Evolutionary conservation across 495 filamentous ascomycete species (phyloP).

Genomic region (Parathielavia appendiculata): DNA sequence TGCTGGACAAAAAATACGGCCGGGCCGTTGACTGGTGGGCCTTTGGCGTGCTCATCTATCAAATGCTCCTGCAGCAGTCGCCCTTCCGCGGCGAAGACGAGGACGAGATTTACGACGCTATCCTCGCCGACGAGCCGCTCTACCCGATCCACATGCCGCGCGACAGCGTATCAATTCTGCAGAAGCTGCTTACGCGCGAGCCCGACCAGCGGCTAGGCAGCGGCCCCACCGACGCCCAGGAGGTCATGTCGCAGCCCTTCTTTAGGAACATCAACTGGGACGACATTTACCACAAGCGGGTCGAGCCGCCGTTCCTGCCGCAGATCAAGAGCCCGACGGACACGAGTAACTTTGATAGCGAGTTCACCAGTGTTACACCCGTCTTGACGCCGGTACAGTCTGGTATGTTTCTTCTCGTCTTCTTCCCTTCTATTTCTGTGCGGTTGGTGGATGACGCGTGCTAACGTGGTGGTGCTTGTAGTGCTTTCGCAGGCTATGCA

Average conservation of each 20-base stretch:
- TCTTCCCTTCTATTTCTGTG: not conserved
- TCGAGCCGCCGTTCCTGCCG: conserved; percentile 83
- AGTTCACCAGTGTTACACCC: conserved; percentile 97
- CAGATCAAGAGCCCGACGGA: conserved; percentile 86
- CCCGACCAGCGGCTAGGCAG: conserved; percentile 88
- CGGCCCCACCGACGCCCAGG: conserved; percentile 95
- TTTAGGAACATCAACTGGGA: conserved; percentile 98
- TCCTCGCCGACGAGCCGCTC: conserved; percentile 93
- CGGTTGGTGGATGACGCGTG: not conserved
- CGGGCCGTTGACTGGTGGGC: conserved; percentile 99
- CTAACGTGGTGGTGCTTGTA: conserved; percentile 31
- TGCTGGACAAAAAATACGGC: conserved; percentile 97
- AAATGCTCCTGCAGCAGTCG: conserved; percentile 98
- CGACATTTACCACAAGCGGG: conserved; percentile 91
- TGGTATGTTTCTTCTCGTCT: conserved; percentile 57
- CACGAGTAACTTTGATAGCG: conserved; percentile 97
- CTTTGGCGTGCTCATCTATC: conserved; percentile 99
- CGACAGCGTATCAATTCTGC: conserved; percentile 94
- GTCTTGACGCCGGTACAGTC: conserved; percentile 96
- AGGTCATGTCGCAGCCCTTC: conserved; percentile 98
- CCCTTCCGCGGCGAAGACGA: conserved; percentile 99
- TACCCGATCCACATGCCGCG: conserved; percentile 99
- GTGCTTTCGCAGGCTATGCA: conserved; percentile 98
- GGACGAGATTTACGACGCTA: conserved; percentile 99
- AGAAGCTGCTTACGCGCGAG: conserved; percentile 95